These are phyloP conservation scores for Postia placenta DNA, from an alignment of 768 basidiomycete genomes.

Conservation along the genomic window DNA sequence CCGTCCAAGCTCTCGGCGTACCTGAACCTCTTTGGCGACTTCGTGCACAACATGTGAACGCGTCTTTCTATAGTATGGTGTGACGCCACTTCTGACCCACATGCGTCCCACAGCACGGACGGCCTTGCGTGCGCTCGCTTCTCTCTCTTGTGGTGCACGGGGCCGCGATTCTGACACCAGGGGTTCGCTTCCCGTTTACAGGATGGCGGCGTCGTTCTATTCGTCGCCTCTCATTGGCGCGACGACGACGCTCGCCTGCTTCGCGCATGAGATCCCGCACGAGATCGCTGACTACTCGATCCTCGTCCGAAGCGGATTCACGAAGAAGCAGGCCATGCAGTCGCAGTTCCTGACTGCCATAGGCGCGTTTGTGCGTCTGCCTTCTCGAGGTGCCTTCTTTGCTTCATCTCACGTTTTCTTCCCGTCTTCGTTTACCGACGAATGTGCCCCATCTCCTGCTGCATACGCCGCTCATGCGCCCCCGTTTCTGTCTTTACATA, in stretches of 20 bases:
- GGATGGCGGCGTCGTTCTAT: constrained; percentile 96
- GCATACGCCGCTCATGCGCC: background rate
- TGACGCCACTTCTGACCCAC: constrained; percentile 2
- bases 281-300: constrained; percentile 99
- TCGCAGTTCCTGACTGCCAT: constrained; percentile 89
- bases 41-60: constrained; percentile 84
- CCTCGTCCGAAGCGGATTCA: constrained; percentile 82
- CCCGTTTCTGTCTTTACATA: background rate
- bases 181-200: constrained; percentile 21
- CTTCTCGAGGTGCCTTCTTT: background rate
- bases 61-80: constrained; percentile 13
- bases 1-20: constrained; percentile 87
- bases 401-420: background rate
- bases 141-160: no score
- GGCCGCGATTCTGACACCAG: background rate
- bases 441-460: background rate
- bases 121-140: constrained; percentile 81
- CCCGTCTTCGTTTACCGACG: background rate
- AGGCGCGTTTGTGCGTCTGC: constrained; percentile 75
- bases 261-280: constrained; percentile 93
- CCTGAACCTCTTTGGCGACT: constrained; percentile 89
- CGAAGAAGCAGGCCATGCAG: constrained; percentile 88
- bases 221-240: constrained; percentile 92
- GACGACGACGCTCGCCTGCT: constrained; percentile 91
- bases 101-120: constrained; percentile 58